Base-by-base conservation (phyloP, 345 rosid genomes). In the Microthlaspi erraticum region DNA sequence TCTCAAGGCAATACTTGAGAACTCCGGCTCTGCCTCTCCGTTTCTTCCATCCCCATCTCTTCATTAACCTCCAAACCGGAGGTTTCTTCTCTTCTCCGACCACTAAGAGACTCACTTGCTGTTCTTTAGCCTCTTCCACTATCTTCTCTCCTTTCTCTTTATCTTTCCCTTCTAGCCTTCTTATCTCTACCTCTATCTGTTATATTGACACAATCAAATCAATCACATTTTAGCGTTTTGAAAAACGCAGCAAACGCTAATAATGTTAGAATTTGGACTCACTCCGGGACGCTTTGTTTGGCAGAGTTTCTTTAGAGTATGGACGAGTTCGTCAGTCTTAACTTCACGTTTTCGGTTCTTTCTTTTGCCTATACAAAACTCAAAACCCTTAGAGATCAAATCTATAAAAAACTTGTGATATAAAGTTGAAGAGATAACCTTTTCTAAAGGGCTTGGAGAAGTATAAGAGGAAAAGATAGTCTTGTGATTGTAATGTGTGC, bases 101-200 rank as follows among this genome's bases (percentile, higher is more conserved):
- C 12, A 86, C 91, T 67, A 93, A 71, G 31, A 90, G 81, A 1
- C 86, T 83, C 54, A 80, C 96, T 58, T 58, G 74, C 64, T 75
- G 83, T 60, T 78, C 64, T 77, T 88, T 88, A 29, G 96, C 90
- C 71, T 86, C 96, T 79, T 88, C 88, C 62, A 88, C 96, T 64
- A 93, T 86, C 9, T 70, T 70, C 33, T 75, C 76, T 44, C 96
- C 98, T 82, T 80, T 90, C 37, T 79, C 85, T 13, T 64, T 76
- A 45, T 55, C 79, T 66, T 87, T 82, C 62, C 96, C 98, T 79
- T 88, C 76, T 4, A 77, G 53, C 57, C 84, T 59, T 14, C 58
- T 72, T 67, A 80, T 78, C 81, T 81, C 96, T 26, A 93, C 88
- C 66, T 76, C 76, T 31, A 88, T 85, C 93, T 85, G 33, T 78